These are phyloP conservation scores for Sporothrix schenckii DNA, from an alignment of 2,329 filamentous ascomycete species.

Conservation along the genomic window DNA sequence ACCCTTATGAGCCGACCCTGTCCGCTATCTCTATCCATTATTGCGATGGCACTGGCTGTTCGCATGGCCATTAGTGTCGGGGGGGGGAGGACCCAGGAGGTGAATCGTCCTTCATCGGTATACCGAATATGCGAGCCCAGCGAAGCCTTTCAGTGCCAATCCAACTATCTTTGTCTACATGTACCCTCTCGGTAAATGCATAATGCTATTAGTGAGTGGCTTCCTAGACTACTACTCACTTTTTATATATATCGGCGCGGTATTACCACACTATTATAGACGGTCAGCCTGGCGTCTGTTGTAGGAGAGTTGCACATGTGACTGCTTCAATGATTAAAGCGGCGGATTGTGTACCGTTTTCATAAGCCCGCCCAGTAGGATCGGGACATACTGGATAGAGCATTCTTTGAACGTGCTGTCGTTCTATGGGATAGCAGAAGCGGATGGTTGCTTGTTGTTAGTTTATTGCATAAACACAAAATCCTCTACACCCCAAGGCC, in stretches of 20 bases:
- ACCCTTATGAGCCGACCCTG: slow-evolving; percentile 38
- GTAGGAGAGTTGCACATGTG: not conserved
- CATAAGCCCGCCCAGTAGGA: slow-evolving; percentile 47
- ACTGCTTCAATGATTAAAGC: not conserved
- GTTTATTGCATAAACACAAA: not conserved
- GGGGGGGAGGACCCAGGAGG: slow-evolving; percentile 46
- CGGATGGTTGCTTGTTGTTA: not conserved
- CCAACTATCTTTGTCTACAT: slow-evolving; percentile 47
- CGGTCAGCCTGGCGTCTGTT: not conserved
- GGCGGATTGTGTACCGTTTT: slow-evolving; percentile 40
- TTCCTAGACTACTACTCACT: slow-evolving; percentile 39
- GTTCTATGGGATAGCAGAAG: slow-evolving; percentile 37
- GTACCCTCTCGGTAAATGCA: not conserved
- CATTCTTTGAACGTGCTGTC: slow-evolving; percentile 41
- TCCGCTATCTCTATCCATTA: slow-evolving; percentile 34
- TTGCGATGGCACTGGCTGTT: slow-evolving; percentile 41
- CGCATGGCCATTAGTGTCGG: slow-evolving; percentile 45
- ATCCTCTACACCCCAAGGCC: too few relatives aligned
- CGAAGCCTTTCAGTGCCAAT: slow-evolving; percentile 43
- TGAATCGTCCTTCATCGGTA: slow-evolving; percentile 42
- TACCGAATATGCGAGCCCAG: slow-evolving; percentile 43
- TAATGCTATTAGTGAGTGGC: not conserved
- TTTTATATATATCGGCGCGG: slow-evolving; percentile 45
- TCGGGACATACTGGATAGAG: slow-evolving; percentile 44
- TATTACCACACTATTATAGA: slow-evolving; percentile 42